A percentile compares a stretch with the other conserved stretches of the same genome.
These are phyloP conservation scores for Clarireedia monteithiana DNA, from an alignment of 2,329 filamentous ascomycete species.

Conservation along the genomic window DNA sequence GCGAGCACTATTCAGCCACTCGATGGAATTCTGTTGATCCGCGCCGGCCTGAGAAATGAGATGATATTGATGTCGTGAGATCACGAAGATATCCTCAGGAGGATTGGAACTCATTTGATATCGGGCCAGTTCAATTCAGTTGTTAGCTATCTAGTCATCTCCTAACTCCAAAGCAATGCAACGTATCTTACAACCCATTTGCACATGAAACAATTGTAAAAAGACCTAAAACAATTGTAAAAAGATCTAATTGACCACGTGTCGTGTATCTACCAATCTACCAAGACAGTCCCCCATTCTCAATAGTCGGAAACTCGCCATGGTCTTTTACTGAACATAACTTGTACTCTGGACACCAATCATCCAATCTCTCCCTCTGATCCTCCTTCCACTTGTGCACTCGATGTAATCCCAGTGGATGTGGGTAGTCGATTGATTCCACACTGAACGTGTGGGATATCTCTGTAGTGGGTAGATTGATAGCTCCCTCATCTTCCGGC, in stretches of 20 bases:
- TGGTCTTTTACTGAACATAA: conserved; percentile 14
- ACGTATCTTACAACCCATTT: neutral
- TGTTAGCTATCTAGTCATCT: neutral
- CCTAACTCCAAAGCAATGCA: neutral
- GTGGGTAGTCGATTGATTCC: conserved; percentile 26
- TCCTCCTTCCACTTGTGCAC: conserved; percentile 23
- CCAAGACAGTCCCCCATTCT: conserved; percentile 1
- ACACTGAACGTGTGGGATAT: conserved; percentile 27
- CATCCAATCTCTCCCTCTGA: conserved; percentile 16
- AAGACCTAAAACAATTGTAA: conserved; percentile 2
- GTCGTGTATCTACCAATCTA: neutral
- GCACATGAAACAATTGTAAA: conserved; percentile 1
- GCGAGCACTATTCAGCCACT: neutral
- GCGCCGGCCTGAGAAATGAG: neutral
- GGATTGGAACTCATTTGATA: too few relatives aligned
- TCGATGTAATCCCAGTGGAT: conserved; percentile 28
- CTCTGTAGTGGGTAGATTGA: conserved; percentile 25
- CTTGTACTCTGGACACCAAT: conserved; percentile 24
- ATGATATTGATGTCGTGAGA: neutral
- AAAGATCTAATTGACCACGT: neutral
- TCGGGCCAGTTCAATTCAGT: too few relatives aligned
- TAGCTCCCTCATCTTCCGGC: conserved; percentile 16
- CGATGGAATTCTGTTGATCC: neutral
- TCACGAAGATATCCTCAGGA: too few relatives aligned
- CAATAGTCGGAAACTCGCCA: conserved; percentile 1